Evolutionary conservation across 257 asterid genomes (phyloP).

Genomic region (Voacanga thouarsii): DNA sequence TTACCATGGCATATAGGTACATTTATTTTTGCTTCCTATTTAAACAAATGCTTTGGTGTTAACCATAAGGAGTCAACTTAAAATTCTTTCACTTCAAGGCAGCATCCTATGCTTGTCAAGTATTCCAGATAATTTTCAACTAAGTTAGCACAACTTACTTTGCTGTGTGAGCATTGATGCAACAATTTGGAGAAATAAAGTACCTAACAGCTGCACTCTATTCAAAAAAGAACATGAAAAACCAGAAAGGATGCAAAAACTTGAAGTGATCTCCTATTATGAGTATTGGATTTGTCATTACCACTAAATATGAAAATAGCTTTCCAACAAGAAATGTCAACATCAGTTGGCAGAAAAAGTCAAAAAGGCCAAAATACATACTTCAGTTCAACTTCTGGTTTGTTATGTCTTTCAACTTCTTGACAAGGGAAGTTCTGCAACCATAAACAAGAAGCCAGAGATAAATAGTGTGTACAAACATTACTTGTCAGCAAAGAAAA

Average conservation of each 20-base stretch:
- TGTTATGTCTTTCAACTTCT: slow-evolving; percentile 99
- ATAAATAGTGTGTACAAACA: background rate
- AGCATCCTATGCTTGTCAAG: background rate
- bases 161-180: background rate
- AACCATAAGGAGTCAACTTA: background rate
- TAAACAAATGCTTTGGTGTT: background rate
- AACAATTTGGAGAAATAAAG: background rate
- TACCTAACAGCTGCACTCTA: background rate
- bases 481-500: background rate
- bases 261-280: background rate
- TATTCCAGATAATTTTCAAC: no score
- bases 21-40: background rate
- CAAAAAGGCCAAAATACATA: slow-evolving; percentile 30
- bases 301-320: background rate
- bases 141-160: background rate
- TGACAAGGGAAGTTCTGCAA: slow-evolving; percentile 97
- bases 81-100: background rate
- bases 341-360: slow-evolving; percentile 5
- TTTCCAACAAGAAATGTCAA: background rate
- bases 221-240: background rate
- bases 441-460: slow-evolving; percentile 24
- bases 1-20: background rate
- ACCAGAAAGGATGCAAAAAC: slow-evolving; percentile 1
- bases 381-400: slow-evolving; percentile 99
- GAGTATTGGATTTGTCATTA: background rate